These are phyloP conservation scores for Phalaenopsis hybrid DNA, from an alignment of 116 monocot species.

Conservation along the genomic window DNA sequence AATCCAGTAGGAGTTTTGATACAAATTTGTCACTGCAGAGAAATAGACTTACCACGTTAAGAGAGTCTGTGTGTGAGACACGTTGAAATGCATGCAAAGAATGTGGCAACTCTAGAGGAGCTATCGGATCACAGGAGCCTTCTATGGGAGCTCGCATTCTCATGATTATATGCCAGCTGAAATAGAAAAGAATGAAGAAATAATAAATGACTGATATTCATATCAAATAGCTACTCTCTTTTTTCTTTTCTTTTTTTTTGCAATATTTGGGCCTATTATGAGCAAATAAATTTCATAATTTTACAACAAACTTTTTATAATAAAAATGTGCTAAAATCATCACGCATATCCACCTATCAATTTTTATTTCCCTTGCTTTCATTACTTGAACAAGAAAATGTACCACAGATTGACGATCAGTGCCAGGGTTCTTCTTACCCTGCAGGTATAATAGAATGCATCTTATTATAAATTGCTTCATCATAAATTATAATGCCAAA, in stretches of 20 bases:
- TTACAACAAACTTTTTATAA: background rate
- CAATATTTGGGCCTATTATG: background rate
- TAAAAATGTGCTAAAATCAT: background rate
- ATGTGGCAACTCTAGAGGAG: constrained; percentile 71
- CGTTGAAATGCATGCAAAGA: constrained; percentile 82
- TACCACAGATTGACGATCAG: constrained; percentile 50
- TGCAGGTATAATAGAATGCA: constrained; percentile 20
- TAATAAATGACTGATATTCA: background rate
- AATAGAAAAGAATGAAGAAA: constrained; percentile 11
- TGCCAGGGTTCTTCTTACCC: constrained; percentile 95
- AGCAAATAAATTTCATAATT: background rate
- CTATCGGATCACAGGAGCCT: constrained; percentile 65
- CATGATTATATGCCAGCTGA: constrained; percentile 97
- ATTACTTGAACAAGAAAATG: constrained; percentile 61
- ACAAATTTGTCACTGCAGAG: background rate
- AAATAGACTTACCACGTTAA: constrained; percentile 50
- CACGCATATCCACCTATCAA: constrained; percentile 49
- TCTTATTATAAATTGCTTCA: background rate
- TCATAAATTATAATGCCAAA: background rate
- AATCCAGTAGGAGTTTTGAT: background rate
- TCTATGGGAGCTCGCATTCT: constrained; percentile 62
- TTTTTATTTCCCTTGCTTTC: constrained; percentile 72
- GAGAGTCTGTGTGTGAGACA: constrained; percentile 48
- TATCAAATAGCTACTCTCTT: background rate
- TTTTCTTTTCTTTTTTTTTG: no score